Base-by-base conservation (phyloP, 306 rosid species). In the Luffa aegyptiaca region DNA sequence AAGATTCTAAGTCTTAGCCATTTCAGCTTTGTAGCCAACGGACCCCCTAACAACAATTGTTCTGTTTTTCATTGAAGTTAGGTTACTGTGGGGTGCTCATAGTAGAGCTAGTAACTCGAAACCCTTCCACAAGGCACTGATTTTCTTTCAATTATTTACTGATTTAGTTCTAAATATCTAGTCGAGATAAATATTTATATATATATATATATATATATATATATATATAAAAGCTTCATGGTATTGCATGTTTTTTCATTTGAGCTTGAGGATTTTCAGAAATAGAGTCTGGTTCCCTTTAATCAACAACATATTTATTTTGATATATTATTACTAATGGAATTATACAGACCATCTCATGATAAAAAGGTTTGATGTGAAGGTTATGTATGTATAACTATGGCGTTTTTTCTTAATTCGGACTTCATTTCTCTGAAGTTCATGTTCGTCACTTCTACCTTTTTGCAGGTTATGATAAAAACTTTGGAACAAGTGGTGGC, bases 401-500 rank as follows among this genome's bases (percentile, higher is more conserved):
- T 2, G 2, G 44, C 68, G 36, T 36, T 55, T 18, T 20, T 37
- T 33, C 48, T n/a, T 10, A 6, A 20, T n/a, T 76, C 8, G 1
- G 39, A 77, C 33, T 46, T 10, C 41, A 56, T 57, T 55, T 74
- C 41, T 41, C 69, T 57, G 66, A 41, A 59, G 45, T 42, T 62
- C 26, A 37, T 13, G 57, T 33, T 70, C 33, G 56, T 81, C 68
- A 33, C 17, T 13, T 37, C n/a, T 73, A 58, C 21, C 13, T 26
- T 16, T 75, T 52, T 65, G 35, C 87, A 96, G 99, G 99, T 96
- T 39, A 96, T 96, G 99, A 66, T 89, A 26, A 96, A 96, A 84
- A 96, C 56, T 79, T 86, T 96, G 91, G 99, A 96, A 82, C 99
- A 91, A 85, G 98, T 96, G 78, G 96, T 96, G 84, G 97, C 98